These are phyloP conservation scores for Moricandia moricandioides DNA, from an alignment of 345 rosid species.

Conservation along the genomic window DNA sequence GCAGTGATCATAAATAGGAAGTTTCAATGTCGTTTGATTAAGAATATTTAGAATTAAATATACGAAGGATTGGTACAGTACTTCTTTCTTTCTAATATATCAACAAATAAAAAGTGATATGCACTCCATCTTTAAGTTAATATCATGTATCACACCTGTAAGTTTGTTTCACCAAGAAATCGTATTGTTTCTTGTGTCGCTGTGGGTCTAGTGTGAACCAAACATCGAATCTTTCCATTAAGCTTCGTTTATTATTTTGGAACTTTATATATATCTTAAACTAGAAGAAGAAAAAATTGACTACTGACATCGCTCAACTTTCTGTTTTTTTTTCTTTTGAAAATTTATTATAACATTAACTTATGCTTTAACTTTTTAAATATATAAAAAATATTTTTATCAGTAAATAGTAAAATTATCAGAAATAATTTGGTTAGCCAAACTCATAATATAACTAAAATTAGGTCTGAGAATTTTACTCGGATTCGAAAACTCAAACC, in stretches of 20 bases:
- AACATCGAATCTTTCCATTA: background rate
- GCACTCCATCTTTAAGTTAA: background rate
- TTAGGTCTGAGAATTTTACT: too few relatives aligned
- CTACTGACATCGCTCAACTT: background rate
- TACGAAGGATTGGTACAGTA: background rate
- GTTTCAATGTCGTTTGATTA: conserved; percentile 4
- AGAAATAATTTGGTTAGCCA: too few relatives aligned
- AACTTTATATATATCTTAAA: background rate
- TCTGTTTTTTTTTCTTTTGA: background rate
- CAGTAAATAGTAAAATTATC: too few relatives aligned
- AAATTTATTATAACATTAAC: background rate
- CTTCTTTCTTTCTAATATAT: background rate
- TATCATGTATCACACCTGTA: background rate
- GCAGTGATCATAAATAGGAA: conserved; percentile 1
- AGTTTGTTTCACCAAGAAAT: background rate
- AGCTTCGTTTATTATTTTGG: background rate
- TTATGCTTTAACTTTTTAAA: background rate
- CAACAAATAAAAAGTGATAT: background rate
- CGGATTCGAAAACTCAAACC: too few relatives aligned
- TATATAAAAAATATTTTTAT: background rate
- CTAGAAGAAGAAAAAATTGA: too few relatives aligned
- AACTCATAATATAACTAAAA: too few relatives aligned
- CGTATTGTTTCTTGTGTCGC: background rate
- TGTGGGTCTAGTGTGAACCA: background rate
- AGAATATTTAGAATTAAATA: background rate